These are phyloP conservation scores for Hygrocybe coccinea DNA, from an alignment of 768 basidiomycete genomes.

Conservation along the genomic window DNA sequence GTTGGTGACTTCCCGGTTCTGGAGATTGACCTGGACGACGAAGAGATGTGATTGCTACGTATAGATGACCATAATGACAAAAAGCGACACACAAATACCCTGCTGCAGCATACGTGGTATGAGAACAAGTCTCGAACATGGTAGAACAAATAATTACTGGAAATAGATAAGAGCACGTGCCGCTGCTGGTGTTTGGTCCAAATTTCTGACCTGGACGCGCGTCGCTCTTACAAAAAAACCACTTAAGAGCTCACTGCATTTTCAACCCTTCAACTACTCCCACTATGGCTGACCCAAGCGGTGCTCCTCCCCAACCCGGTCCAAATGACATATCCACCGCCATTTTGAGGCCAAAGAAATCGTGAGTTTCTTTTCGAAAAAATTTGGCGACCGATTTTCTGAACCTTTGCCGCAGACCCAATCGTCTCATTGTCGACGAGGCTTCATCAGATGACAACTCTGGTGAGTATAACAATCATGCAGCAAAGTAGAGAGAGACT, in stretches of 20 bases:
- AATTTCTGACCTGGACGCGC: constrained; percentile 13
- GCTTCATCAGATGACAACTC: constrained; percentile 94
- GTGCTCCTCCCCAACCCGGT: constrained; percentile 76
- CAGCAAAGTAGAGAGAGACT: background rate
- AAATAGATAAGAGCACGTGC: background rate
- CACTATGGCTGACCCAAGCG: constrained; percentile 74
- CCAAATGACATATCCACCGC: constrained; percentile 91
- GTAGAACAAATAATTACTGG: background rate
- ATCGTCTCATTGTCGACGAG: constrained; percentile 97
- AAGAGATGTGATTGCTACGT: constrained; percentile 63
- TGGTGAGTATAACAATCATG: constrained; percentile 42
- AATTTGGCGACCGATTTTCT: constrained; percentile 16
- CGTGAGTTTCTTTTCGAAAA: constrained; percentile 52
- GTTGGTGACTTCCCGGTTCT: constrained; percentile 86
- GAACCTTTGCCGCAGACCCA: constrained; percentile 57
- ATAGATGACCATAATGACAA: no score
- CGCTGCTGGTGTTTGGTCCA: background rate
- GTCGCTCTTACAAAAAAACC: constrained; percentile 1
- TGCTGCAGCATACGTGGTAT: no score
- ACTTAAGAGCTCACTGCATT: background rate
- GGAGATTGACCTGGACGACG: constrained; percentile 72
- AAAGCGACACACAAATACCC: no score
- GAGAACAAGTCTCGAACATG: background rate
- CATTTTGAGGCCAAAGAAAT: constrained; percentile 95
- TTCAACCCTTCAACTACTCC: constrained; percentile 14